Evolutionary conservation across 257 asterid species (phyloP).

Genomic region (Nyctanthes arbortristis): DNA sequence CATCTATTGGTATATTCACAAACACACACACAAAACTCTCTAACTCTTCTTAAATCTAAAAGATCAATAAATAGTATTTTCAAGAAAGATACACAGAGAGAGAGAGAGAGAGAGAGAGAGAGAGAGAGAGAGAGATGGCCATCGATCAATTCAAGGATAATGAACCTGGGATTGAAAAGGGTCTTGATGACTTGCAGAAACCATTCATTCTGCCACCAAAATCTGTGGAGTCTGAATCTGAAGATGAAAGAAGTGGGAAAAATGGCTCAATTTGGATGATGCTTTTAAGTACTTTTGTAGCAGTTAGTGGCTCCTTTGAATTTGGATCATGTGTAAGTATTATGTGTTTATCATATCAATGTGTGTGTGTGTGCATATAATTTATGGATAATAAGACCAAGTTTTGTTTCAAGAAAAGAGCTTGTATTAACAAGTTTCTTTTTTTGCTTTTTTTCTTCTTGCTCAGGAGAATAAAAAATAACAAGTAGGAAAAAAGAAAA

Average conservation of each 20-base stretch:
- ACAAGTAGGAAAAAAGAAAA: background rate
- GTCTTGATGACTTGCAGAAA: conserved; percentile 38
- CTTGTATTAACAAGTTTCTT: conserved; percentile 16
- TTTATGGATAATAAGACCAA: background rate
- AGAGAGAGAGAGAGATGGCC: conserved; percentile 33
- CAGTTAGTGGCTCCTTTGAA: conserved; percentile 86
- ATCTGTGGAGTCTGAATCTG: no score
- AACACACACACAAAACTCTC: no score
- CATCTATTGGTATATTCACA: no score
- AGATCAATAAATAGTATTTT: no score
- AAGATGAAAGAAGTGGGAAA: conserved; percentile 17
- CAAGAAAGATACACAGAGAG: no score
- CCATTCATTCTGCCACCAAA: conserved; percentile 49
- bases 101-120: no score
- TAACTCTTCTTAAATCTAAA: no score
- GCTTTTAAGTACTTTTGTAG: conserved; percentile 69
- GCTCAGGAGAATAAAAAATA: conserved; percentile 32
- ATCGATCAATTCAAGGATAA: conserved; percentile 42
- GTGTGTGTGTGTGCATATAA: background rate
- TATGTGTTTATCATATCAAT: no score
- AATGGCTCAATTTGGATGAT: conserved; percentile 61
- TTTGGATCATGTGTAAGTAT: conserved; percentile 92
- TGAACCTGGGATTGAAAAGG: conserved; percentile 35
- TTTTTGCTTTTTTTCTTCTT: background rate
- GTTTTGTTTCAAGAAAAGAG: background rate